Evolutionary conservation across 2,329 filamentous ascomycete genomes (phyloP).

Genomic region (Alternaria conjuncta): DNA sequence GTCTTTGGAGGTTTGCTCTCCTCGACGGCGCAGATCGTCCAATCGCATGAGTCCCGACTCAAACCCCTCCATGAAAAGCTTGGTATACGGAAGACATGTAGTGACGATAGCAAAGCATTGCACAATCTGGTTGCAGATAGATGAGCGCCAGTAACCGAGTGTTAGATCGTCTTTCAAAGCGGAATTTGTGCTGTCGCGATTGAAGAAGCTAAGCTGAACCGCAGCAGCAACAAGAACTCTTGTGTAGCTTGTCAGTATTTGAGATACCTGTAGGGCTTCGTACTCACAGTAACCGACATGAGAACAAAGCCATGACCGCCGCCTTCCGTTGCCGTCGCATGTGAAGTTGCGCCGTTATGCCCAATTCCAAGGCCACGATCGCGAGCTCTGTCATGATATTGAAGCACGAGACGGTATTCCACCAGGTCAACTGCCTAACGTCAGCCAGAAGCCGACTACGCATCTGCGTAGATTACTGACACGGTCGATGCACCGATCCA

Average conservation of each 20-base stretch:
- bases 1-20: slow-evolving; percentile 16
- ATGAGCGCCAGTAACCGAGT: slow-evolving; percentile 38
- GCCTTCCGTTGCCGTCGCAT: slow-evolving; percentile 20
- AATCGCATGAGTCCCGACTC: slow-evolving; percentile 33
- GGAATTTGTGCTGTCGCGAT: slow-evolving; percentile 16
- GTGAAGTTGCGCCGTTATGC: slow-evolving; percentile 23
- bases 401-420: slow-evolving; percentile 18
- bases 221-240: slow-evolving; percentile 24
- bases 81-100: slow-evolving; percentile 37
- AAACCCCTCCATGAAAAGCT: slow-evolving; percentile 37
- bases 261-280: not conserved
- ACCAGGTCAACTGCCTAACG: slow-evolving; percentile 23
- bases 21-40: slow-evolving; percentile 23
- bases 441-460: not conserved
- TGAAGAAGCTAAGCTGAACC: slow-evolving; percentile 24
- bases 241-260: not conserved
- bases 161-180: slow-evolving; percentile 22
- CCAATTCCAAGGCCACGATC: slow-evolving; percentile 29
- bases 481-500: slow-evolving; percentile 18
- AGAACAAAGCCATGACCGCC: slow-evolving; percentile 26
- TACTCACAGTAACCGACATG: slow-evolving; percentile 25
- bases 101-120: slow-evolving; percentile 35
- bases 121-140: slow-evolving; percentile 32
- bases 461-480: slow-evolving; percentile 9
- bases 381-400: slow-evolving; percentile 30